Conservation (phyloP, 345 rosid species). For the Microcos paniculata region DNA sequence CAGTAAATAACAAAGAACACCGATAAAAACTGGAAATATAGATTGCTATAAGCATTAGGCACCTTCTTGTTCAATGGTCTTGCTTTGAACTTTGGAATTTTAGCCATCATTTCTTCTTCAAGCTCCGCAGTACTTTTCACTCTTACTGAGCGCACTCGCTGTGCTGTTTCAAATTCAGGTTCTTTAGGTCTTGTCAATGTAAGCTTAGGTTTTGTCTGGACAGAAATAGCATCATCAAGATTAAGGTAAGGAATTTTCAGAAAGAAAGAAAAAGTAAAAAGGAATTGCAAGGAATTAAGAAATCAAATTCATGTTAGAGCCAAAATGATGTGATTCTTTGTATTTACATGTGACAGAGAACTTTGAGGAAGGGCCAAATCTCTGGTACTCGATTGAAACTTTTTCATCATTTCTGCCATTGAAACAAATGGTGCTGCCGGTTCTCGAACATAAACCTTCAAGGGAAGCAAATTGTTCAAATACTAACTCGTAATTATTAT, state of each 20-base stretch:
- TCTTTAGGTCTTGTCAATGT: conserved; percentile 91
- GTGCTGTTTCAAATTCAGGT: conserved; percentile 90
- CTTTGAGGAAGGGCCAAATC: conserved; percentile 58
- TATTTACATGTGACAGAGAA: conserved; percentile 45
- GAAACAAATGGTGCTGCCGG: conserved; percentile 56
- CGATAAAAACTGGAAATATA: background rate
- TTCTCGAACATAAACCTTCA: conserved; percentile 64
- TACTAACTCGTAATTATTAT: background rate
- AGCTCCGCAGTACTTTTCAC: conserved; percentile 90
- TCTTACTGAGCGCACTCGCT: conserved; percentile 71
- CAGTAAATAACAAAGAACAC: background rate
- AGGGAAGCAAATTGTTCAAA: background rate
- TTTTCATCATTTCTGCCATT: conserved; percentile 81
- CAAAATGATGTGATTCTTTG: background rate
- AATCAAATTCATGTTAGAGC: background rate
- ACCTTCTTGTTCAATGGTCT: conserved; percentile 97
- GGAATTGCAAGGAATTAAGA: background rate
- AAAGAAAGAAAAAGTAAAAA: background rate
- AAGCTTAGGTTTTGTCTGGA: conserved; percentile 62
- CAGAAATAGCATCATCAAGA: conserved; percentile 27
- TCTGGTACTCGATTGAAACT: conserved; percentile 84
- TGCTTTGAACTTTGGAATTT: conserved; percentile 96
- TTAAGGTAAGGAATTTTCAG: background rate
- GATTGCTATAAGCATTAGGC: background rate
- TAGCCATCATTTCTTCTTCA: conserved; percentile 98